These are phyloP conservation scores for Durotheca rogersii DNA, from an alignment of 495 filamentous ascomycete species.

Conservation along the genomic window DNA sequence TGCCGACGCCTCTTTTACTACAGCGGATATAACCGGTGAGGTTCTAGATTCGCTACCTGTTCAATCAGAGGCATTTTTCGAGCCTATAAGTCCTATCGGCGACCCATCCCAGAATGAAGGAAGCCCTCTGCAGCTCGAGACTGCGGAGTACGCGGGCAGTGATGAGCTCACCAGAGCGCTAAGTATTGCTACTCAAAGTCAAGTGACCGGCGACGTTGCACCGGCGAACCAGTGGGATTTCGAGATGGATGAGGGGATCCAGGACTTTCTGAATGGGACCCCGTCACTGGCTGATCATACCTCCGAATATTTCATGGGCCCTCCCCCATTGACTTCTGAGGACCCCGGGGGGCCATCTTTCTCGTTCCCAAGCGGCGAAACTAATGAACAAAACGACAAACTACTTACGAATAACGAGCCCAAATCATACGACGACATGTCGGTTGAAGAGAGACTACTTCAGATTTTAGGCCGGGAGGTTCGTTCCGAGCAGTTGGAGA, in stretches of 20 bases:
- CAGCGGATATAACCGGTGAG: not conserved
- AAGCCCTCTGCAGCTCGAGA: not conserved
- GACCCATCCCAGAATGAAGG: not conserved
- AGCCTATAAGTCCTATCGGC: not conserved
- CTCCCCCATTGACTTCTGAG: not conserved
- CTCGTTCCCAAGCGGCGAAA: conserved; percentile 1
- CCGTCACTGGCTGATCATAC: not conserved
- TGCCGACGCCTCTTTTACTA: not conserved
- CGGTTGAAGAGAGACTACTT: not conserved
- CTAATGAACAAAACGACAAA: not conserved
- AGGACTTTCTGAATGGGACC: not conserved
- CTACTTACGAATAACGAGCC: not conserved
- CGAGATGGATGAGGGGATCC: not conserved
- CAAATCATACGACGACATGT: not conserved
- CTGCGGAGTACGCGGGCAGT: not conserved
- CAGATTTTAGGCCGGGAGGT: not conserved
- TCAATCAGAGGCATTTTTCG: not conserved
- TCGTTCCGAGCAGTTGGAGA: not conserved
- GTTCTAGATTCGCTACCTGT: not conserved
- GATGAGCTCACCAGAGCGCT: not conserved
- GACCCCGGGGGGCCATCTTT: not conserved
- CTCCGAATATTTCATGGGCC: not conserved
- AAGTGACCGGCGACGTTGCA: not conserved
- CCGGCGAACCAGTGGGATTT: not conserved
- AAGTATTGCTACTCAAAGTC: not conserved